phyloP scores from a whole-genome alignment of 805 yeast species.

The Millerozyma miso region DNA sequence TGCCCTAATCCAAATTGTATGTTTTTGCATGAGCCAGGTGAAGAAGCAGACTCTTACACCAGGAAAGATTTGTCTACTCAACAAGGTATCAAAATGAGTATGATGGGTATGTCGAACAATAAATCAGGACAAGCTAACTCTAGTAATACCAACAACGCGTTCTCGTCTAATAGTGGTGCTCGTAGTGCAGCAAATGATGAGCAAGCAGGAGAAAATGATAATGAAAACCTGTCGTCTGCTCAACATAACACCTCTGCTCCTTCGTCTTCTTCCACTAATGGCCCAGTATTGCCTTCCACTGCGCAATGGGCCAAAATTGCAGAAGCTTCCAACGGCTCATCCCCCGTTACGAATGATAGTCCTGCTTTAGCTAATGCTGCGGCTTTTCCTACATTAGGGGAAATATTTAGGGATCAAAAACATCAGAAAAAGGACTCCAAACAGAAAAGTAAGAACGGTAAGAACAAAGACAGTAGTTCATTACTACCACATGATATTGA shows the following conservation, averaged over 20 bases:
- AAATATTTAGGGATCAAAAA: constrained; percentile 36
- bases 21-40: constrained; percentile 99
- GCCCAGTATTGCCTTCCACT: constrained; percentile 61
- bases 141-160: constrained; percentile 17
- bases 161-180: constrained; percentile 16
- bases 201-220: constrained; percentile 16
- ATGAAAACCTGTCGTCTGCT: constrained; percentile 9
- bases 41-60: constrained; percentile 95
- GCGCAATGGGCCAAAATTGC: constrained; percentile 56
- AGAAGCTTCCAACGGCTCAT: constrained; percentile 24
- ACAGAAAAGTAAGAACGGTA: constrained; percentile 25
- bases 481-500: constrained; percentile 46
- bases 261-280: constrained; percentile 16
- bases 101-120: constrained; percentile 27
- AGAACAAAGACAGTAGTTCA: constrained; percentile 29
- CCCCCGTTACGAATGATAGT: constrained; percentile 34
- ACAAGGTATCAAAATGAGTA: constrained; percentile 57
- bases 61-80: constrained; percentile 83
- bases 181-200: constrained; percentile 14
- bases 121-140: constrained; percentile 9
- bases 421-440: constrained; percentile 25
- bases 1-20: constrained; percentile 99
- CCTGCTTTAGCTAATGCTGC: constrained; percentile 43
- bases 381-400: constrained; percentile 60
- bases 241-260: neutral